These are phyloP conservation scores for Castanospermum australe DNA, from an alignment of 306 rosid genomes.

Conservation along the genomic window DNA sequence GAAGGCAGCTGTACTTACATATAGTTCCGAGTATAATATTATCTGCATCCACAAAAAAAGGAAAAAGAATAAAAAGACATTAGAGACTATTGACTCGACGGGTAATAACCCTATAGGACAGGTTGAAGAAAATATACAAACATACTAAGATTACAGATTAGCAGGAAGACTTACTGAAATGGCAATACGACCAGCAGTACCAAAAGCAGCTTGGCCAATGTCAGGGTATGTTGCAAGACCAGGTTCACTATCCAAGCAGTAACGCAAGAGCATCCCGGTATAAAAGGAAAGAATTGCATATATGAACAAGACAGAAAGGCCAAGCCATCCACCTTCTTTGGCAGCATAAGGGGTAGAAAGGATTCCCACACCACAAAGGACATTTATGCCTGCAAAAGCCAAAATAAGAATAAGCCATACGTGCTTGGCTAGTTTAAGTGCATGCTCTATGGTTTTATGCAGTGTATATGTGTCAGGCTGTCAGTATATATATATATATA, in stretches of 20 bases:
- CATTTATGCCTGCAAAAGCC: slow-evolving; percentile 78
- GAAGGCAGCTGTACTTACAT: slow-evolving; percentile 66
- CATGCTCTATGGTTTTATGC: background rate
- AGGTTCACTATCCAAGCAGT: slow-evolving; percentile 82
- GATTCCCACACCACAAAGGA: slow-evolving; percentile 90
- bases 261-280: slow-evolving; percentile 85
- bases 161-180: slow-evolving; percentile 57
- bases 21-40: slow-evolving; percentile 79
- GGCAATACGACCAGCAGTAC: slow-evolving; percentile 60
- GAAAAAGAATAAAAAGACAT: background rate
- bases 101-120: background rate
- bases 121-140: background rate
- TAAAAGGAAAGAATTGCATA: slow-evolving; percentile 77
- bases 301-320: slow-evolving; percentile 54
- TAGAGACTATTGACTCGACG: background rate
- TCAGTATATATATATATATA: background rate
- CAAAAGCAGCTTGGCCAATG: slow-evolving; percentile 94
- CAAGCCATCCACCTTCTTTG: slow-evolving; percentile 88
- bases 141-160: background rate
- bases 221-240: slow-evolving; percentile 95
- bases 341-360: slow-evolving; percentile 84
- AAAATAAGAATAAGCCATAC: slow-evolving; percentile 14
- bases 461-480: background rate
- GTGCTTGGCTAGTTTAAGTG: background rate
- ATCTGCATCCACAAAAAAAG: slow-evolving; percentile 56